A percentile compares a stretch with the other conserved stretches of the same genome.
Conservation (phyloP, 2,329 filamentous ascomycete genomes). For the Neonectria hederae region DNA sequence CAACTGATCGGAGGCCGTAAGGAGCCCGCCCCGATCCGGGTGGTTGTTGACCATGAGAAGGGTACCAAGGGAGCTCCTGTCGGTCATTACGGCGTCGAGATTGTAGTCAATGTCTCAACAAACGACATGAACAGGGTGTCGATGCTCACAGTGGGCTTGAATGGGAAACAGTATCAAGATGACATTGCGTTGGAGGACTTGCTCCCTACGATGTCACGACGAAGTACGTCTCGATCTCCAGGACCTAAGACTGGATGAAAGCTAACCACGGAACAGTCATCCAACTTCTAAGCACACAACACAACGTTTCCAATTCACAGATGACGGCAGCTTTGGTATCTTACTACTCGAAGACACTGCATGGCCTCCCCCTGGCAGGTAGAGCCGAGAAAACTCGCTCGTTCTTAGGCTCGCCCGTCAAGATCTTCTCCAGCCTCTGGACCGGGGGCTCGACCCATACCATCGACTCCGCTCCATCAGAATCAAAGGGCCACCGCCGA, state of each 20-base stretch:
- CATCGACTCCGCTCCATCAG: constrained; percentile 38
- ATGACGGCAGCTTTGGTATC: constrained; percentile 76
- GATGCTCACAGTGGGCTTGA: constrained; percentile 68
- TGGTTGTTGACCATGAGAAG: constrained; percentile 77
- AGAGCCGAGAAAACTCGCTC: constrained; percentile 72
- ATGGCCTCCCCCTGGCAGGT: constrained; percentile 71
- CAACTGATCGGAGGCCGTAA: constrained; percentile 70
- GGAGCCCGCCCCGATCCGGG: constrained; percentile 73
- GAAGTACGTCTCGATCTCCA: constrained; percentile 62
- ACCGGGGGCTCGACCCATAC: constrained; percentile 64
- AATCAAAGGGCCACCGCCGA: constrained; percentile 52
- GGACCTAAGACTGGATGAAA: not conserved
- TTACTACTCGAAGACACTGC: constrained; percentile 81
- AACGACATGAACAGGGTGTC: constrained; percentile 61
- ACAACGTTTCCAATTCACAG: constrained; percentile 70
- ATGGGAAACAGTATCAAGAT: constrained; percentile 78
- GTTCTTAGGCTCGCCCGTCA: constrained; percentile 83
- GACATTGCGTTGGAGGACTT: constrained; percentile 78
- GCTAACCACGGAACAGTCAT: constrained; percentile 65
- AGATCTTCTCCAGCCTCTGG: constrained; percentile 86
- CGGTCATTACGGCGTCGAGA: constrained; percentile 75
- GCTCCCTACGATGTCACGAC: constrained; percentile 76
- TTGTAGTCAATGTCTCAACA: constrained; percentile 70
- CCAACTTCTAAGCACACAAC: constrained; percentile 76
- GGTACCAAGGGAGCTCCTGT: constrained; percentile 73